Conservation (phyloP, 805 yeast species). For the Cyberlindnera maritima region DNA sequence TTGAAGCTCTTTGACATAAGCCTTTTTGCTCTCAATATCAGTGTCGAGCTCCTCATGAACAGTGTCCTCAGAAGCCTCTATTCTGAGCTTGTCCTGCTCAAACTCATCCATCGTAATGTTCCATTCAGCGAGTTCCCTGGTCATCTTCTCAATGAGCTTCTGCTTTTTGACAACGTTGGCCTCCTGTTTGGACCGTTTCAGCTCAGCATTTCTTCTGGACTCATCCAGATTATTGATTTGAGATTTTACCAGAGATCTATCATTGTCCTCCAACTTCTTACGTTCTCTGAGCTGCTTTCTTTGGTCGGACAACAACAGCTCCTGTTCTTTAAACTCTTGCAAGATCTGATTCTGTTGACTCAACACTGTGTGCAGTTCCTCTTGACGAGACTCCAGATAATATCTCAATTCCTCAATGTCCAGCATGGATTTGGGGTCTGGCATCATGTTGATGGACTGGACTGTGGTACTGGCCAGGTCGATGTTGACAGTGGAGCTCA, state of each 20-base stretch:
- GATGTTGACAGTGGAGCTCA: slow-evolving; percentile 19
- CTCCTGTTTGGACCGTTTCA: slow-evolving; percentile 34
- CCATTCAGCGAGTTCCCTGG: slow-evolving; percentile 36
- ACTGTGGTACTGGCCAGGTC: slow-evolving; percentile 13
- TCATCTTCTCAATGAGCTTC: slow-evolving; percentile 33
- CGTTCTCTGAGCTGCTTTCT: slow-evolving; percentile 38
- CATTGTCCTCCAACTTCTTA: slow-evolving; percentile 39
- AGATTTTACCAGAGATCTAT: slow-evolving; percentile 37
- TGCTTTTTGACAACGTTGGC: slow-evolving; percentile 27
- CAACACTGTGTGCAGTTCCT: slow-evolving; percentile 36
- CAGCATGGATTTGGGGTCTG: slow-evolving; percentile 28
- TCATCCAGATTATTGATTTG: slow-evolving; percentile 43
- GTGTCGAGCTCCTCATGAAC: slow-evolving; percentile 19
- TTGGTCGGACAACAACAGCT: slow-evolving; percentile 31
- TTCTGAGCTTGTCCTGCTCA: slow-evolving; percentile 16
- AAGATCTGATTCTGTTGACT: slow-evolving; percentile 32
- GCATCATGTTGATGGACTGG: slow-evolving; percentile 10
- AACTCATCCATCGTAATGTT: slow-evolving; percentile 26
- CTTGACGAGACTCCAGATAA: slow-evolving; percentile 40
- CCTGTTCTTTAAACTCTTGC: slow-evolving; percentile 39
- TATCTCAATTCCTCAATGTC: slow-evolving; percentile 43
- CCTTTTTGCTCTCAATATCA: slow-evolving; percentile 17
- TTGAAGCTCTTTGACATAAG: slow-evolving; percentile 10
- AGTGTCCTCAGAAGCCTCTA: slow-evolving; percentile 18
- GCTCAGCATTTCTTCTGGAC: slow-evolving; percentile 35